phyloP scores from a whole-genome alignment of 768 basidiomycete genomes.

The Coprinellus micaceus region DNA sequence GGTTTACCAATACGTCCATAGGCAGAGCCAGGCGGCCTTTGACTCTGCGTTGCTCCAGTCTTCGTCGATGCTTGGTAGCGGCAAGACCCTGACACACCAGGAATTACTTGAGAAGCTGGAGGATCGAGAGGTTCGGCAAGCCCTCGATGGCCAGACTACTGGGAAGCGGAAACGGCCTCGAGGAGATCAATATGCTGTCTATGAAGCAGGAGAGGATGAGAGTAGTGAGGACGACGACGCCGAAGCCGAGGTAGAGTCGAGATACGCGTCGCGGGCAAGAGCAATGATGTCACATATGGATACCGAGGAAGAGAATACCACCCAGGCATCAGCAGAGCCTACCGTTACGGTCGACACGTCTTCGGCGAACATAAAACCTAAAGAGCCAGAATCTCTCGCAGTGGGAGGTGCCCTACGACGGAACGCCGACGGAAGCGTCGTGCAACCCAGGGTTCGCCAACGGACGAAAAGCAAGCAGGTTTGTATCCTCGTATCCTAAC shows the following conservation, averaged over 20 bases:
- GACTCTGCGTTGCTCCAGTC: slow-evolving; percentile 63
- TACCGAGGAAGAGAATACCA: not conserved
- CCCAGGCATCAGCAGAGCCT: not conserved
- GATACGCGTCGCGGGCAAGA: not conserved
- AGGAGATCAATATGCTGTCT: slow-evolving; percentile 14
- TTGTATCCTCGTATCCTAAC: slow-evolving; percentile 13
- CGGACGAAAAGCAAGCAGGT: slow-evolving; percentile 46
- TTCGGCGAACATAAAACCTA: not conserved
- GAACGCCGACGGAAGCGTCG: slow-evolving; percentile 59
- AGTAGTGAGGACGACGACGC: slow-evolving; percentile 28
- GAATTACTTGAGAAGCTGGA: slow-evolving; percentile 57
- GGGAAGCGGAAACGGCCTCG: slow-evolving; percentile 49
- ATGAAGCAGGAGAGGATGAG: slow-evolving; percentile 34
- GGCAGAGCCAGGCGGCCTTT: slow-evolving; percentile 72
- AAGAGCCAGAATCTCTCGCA: slow-evolving; percentile 9
- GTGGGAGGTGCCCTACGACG: slow-evolving; percentile 67
- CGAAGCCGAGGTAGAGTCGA: slow-evolving; percentile 10
- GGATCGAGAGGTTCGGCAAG: slow-evolving; percentile 53
- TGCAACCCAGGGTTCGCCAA: slow-evolving; percentile 46
- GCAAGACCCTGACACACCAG: slow-evolving; percentile 56
- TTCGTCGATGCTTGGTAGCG: slow-evolving; percentile 81
- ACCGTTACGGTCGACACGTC: not conserved
- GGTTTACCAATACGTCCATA: slow-evolving; percentile 31
- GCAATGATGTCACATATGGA: too few species aligned
- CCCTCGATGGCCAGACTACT: slow-evolving; percentile 40